Base-by-base conservation (phyloP, 2,329 filamentous ascomycete genomes). In the Colletotrichum sidae region DNA sequence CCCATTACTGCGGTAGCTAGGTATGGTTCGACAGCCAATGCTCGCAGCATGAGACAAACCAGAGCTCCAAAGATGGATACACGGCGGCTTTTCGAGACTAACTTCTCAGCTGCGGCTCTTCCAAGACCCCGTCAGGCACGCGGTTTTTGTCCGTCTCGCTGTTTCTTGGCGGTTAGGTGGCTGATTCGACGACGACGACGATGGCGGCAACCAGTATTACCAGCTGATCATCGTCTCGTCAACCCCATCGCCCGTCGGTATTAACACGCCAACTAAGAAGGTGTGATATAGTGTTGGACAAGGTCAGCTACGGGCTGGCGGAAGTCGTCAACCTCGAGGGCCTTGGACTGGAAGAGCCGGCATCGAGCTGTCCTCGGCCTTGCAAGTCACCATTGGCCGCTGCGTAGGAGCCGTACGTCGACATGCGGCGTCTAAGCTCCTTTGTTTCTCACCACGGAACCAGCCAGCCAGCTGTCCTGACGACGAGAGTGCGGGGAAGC, bases 401-500 rank as follows among this genome's bases (percentile, higher is more conserved):
- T 39, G 15, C 57, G 9, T 15, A 39, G 52, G 44, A 38, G 46
- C 41, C 46, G 35, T 57, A 45, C 25, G 25, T 44, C 49, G 35
- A 47, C 53, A 17, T 52, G 53, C 58, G 52, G 58, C 63, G 49
- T 54, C 13, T 46, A 57, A 39, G 47, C 47, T 59, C 49, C 37
- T n/a, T 38, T 15, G 39, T 52, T 41, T 11, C 47, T 44, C 62
- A 13, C 39, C 46, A 15, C 56, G 41, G 37, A 35, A 11, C n/a
- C 41, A 25, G 25, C n/a, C 41, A 25, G 25, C 25, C 25, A 25
- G 25, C 25, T 25, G 1, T 25, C 25, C 25, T 25, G 25, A 25
- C 4, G 25, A 25, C 25, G 25, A 25, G 25, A 25, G 58, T 62
- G 63, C 52, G 63, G 63, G 58, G 58, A 65, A 66, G 63, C 62